A percentile compares a stretch with the other conserved stretches of the same genome.
phyloP scores from a whole-genome alignment of 148 eudicot genomes.

The Rhododendron mucronatum region DNA sequence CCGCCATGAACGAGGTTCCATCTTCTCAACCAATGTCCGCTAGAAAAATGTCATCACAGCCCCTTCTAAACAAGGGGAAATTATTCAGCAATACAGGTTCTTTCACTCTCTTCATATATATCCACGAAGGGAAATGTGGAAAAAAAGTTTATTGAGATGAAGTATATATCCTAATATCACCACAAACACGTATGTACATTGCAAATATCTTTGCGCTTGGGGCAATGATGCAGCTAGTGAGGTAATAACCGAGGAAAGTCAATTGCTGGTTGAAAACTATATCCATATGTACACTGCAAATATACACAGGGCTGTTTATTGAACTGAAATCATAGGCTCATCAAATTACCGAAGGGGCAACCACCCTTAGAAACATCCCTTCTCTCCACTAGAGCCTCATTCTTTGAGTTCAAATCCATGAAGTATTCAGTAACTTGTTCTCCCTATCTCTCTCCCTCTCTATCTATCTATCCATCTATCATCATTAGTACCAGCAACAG shows the following conservation, averaged over 20 bases:
- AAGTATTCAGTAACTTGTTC: neutral
- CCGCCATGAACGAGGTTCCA: neutral
- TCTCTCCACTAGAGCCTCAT: neutral
- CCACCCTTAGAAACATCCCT: conserved; percentile 4
- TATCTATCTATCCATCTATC: neutral
- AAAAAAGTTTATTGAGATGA: no score
- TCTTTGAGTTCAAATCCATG: neutral
- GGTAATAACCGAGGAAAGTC: neutral
- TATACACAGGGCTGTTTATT: no score
- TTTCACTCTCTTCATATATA: neutral
- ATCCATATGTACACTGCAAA: neutral
- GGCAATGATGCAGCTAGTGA: neutral
- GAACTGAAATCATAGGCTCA: neutral
- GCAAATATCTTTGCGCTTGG: neutral
- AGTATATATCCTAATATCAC: no score
- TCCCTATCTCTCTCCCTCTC: neutral
- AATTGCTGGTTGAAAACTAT: neutral
- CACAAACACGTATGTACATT: neutral
- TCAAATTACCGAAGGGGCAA: neutral
- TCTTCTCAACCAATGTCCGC: neutral
- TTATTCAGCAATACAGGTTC: neutral
- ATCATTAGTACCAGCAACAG: neutral
- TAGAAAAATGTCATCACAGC: neutral
- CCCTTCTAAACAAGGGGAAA: neutral
- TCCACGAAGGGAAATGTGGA: neutral